phyloP scores from a whole-genome alignment of 192 early-diverging fungal species.

The Diversispora eburnea region DNA sequence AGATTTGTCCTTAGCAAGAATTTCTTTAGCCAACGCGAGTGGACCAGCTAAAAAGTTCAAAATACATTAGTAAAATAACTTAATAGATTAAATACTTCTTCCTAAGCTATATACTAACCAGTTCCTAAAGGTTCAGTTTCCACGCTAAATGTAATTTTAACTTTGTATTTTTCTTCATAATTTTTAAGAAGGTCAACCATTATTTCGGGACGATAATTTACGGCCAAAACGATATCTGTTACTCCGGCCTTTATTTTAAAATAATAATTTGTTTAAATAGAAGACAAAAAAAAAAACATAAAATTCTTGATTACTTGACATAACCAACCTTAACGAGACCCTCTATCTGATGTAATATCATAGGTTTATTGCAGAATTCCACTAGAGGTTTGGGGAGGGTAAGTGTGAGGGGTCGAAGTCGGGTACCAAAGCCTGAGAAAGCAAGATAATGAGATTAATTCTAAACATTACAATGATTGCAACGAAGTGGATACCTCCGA shows the following conservation, averaged over 20 bases:
- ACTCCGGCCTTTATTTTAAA: conserved; percentile 79
- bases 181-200: conserved; percentile 93
- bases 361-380: conserved; percentile 98
- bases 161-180: conserved; percentile 87
- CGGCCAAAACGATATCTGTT: conserved; percentile 94
- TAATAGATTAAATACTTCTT: not conserved
- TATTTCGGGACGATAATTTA: conserved; percentile 98
- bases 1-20: conserved; percentile 85
- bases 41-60: conserved; percentile 65
- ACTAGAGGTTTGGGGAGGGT: conserved; percentile 97
- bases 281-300: not conserved
- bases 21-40: conserved; percentile 87
- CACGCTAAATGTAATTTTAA: conserved; percentile 94
- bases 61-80: not conserved
- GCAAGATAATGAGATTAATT: not conserved
- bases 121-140: conserved; percentile 97
- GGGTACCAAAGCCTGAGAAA: conserved; percentile 87
- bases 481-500: conserved; percentile 57
- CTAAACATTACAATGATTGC: not conserved
- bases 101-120: conserved; percentile 30
- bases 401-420: conserved; percentile 94
- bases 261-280: conserved; percentile 15
- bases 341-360: conserved; percentile 99
- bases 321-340: conserved; percentile 83
- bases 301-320: conserved; percentile 16